These are phyloP conservation scores for Hamigera avellanea DNA, from an alignment of 495 filamentous ascomycete genomes.

Conservation along the genomic window DNA sequence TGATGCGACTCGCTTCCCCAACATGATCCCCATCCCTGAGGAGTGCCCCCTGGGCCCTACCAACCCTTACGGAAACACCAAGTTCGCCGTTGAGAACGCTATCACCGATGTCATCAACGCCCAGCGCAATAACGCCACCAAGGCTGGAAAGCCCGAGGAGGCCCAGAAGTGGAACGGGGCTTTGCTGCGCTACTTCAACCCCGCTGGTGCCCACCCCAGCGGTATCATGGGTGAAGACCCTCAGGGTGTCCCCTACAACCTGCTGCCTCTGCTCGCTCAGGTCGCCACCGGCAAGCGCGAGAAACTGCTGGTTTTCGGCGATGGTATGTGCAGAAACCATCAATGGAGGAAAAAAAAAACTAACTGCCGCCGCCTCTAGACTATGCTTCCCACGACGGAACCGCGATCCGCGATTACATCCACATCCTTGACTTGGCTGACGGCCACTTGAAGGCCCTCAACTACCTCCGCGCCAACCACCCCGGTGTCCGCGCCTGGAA, in stretches of 20 bases:
- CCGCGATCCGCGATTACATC: slow-evolving; percentile 67
- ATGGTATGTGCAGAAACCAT: slow-evolving; percentile 46
- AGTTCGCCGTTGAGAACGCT: slow-evolving; percentile 78
- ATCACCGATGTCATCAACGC: slow-evolving; percentile 87
- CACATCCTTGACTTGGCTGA: slow-evolving; percentile 84
- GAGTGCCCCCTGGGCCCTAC: slow-evolving; percentile 90
- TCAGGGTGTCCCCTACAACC: slow-evolving; percentile 89
- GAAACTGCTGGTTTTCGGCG: slow-evolving; percentile 88
- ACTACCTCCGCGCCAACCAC: slow-evolving; percentile 79
- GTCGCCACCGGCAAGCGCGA: slow-evolving; percentile 91
- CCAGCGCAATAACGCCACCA: slow-evolving; percentile 71
- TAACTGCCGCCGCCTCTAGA: slow-evolving; percentile 39
- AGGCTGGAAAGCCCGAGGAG: slow-evolving; percentile 59
- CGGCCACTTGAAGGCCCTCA: slow-evolving; percentile 83
- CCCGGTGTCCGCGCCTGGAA: slow-evolving; percentile 97
- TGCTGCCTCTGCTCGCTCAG: slow-evolving; percentile 87
- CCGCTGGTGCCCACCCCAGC: slow-evolving; percentile 84
- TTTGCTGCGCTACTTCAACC: slow-evolving; percentile 95
- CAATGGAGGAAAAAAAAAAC: neutral
- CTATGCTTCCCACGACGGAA: slow-evolving; percentile 78
- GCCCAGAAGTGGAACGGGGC: slow-evolving; percentile 83
- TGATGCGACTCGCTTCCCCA: slow-evolving; percentile 87
- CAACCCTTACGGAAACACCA: slow-evolving; percentile 95
- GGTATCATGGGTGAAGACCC: slow-evolving; percentile 99
- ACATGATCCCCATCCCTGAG: slow-evolving; percentile 99